Conservation (phyloP, 805 yeast genomes). For the Metschnikowia koreensis region DNA sequence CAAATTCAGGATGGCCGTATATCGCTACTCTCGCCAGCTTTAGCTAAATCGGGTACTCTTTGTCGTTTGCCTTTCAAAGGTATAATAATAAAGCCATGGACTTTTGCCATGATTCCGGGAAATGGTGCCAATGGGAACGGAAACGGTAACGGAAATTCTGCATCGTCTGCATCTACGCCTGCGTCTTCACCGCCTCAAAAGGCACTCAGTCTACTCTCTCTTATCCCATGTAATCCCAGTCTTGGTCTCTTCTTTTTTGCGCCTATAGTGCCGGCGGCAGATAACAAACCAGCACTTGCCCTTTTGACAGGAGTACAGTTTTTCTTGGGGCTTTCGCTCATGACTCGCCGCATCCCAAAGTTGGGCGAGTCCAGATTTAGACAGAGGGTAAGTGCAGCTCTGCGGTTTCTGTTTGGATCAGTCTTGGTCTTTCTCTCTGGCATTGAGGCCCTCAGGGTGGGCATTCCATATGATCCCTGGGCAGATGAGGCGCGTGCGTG, state of each 20-base stretch:
- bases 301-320: slow-evolving; percentile 54
- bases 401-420: slow-evolving; percentile 19
- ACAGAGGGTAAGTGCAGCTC: slow-evolving; percentile 7
- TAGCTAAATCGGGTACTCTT: too few species aligned
- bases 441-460: slow-evolving; percentile 53
- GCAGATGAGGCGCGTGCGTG: slow-evolving; percentile 60
- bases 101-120: slow-evolving; percentile 2
- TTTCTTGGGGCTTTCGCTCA: slow-evolving; percentile 39
- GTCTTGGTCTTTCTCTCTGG: slow-evolving; percentile 52
- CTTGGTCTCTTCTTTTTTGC: slow-evolving; percentile 65
- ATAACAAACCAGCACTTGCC: slow-evolving; percentile 54
- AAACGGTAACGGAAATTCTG: neutral
- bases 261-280: slow-evolving; percentile 72
- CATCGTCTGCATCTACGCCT: neutral
- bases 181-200: slow-evolving; percentile 1
- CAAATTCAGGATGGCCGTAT: too few species aligned
- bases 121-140: neutral
- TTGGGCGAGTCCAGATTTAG: slow-evolving; percentile 14
- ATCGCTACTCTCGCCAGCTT: too few species aligned
- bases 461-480: slow-evolving; percentile 63
- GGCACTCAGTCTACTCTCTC: neutral
- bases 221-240: slow-evolving; percentile 44
- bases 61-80: neutral
- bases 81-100: slow-evolving; percentile 6
- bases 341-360: slow-evolving; percentile 13